Base-by-base conservation (phyloP, 345 rosid species). In the Eutrema heterophyllum region DNA sequence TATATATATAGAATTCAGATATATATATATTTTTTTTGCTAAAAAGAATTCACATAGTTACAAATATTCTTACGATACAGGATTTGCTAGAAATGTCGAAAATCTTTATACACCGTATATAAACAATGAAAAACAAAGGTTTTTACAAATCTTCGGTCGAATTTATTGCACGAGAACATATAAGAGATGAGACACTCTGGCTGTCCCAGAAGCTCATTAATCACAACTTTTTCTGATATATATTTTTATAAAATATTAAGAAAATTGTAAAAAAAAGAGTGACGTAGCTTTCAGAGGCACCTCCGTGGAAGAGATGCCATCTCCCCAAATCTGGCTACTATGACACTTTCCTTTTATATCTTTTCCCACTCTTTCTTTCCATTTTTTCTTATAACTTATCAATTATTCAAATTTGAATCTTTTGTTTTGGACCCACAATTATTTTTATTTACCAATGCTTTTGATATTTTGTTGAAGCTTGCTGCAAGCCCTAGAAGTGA, bases 331-430 rank as follows among this genome's bases (percentile, higher is more conserved):
- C 79, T 76, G 79, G 56, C 75, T 62, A 70, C 70, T 67, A 53
- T 76, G 64, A 68, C 75, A 69, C 75, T 76, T 76, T 69, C 79
- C 79, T 69, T 76, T 69, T 76, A 68, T 76, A 76, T 76, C n/a
- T 76, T 45, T 76, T 33, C 6, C 29, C 29, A 9, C 32, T 75
- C 56, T 53, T 61, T 68, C 15, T 62, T 64, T 61, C 52, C 39
- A 0, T 30, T 35, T 39, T 46, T 21, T 29, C 10, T n/a, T 10
- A 16, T 41, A 10, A 29, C 4, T 64, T 0, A 6, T 39, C 61
- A 9, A 35, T 26, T 43, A 15, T 57, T 73, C 59, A 66, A 75
- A 75, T 76, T 67, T 67, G 79, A 75, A 75, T 75, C 38, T 41
- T 44, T 75, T 69, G 35, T 69, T 63, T 54, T 54, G 58, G 69